Percentiles rank a stretch among this genome's conserved stretches.
phyloP scores from a whole-genome alignment of 352 stramenopile genomes.

The Peronospora tabacina region DNA sequence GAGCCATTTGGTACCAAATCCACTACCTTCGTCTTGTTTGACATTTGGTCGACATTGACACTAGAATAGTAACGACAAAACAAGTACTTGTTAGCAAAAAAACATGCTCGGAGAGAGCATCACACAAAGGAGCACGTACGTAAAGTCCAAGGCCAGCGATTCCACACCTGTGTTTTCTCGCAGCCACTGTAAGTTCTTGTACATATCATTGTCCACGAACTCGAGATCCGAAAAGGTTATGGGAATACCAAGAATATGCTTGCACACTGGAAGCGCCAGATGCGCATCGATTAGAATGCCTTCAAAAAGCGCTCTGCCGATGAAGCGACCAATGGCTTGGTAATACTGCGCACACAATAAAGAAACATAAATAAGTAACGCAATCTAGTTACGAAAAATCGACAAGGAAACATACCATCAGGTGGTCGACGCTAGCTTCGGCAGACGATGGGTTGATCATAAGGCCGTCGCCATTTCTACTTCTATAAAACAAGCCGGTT shows the following conservation, averaged over 20 bases:
- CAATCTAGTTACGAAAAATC: neutral
- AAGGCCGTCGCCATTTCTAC: conserved; percentile 62
- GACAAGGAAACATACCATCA: conserved; percentile 46
- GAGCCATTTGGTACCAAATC: conserved; percentile 93
- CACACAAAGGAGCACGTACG: conserved; percentile 34
- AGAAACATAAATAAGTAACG: conserved; percentile 10
- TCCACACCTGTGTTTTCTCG: conserved; percentile 74
- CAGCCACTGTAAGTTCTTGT: conserved; percentile 83
- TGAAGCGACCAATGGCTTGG: conserved; percentile 83
- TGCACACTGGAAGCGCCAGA: conserved; percentile 80
- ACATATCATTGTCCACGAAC: conserved; percentile 84
- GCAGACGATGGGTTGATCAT: conserved; percentile 81
- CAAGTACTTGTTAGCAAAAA: conserved; percentile 1
- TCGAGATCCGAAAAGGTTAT: conserved; percentile 89
- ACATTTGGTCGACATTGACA: conserved; percentile 65
- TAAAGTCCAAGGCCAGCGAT: conserved; percentile 75
- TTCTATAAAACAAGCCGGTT: conserved; percentile 75
- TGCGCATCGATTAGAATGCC: conserved; percentile 80
- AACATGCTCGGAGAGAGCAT: neutral
- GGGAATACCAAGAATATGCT: conserved; percentile 85
- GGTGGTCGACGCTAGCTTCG: conserved; percentile 76
- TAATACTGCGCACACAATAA: conserved; percentile 48
- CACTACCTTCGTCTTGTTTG: conserved; percentile 78
- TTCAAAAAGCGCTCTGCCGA: conserved; percentile 85
- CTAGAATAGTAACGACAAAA: conserved; percentile 24